phyloP scores from a whole-genome alignment of 495 filamentous ascomycete species.

The Aspergillus conjunctus region DNA sequence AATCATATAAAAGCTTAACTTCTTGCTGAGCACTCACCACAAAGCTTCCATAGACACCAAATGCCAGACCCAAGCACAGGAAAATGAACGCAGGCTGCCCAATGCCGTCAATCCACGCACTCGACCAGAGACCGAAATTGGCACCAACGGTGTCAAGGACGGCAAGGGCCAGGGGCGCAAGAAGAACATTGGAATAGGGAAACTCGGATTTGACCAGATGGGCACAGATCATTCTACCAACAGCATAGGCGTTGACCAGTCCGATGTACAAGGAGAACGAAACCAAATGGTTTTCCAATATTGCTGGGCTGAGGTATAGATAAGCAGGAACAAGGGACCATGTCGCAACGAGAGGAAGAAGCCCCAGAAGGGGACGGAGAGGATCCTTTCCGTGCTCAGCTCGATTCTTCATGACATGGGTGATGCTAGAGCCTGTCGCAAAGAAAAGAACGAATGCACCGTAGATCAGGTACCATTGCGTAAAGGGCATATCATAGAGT shows the following conservation, averaged over 20 bases:
- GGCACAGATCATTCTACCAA: constrained; percentile 92
- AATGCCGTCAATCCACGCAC: constrained; percentile 67
- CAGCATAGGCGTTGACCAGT: constrained; percentile 87
- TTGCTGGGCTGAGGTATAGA: constrained; percentile 78
- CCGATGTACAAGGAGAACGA: constrained; percentile 87
- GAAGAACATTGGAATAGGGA: constrained; percentile 81
- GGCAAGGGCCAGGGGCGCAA: constrained; percentile 67
- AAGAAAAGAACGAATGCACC: constrained; percentile 79
- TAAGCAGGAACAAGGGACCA: constrained; percentile 79
- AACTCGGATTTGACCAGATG: constrained; percentile 84
- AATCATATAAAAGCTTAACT: background rate
- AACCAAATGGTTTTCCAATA: constrained; percentile 78
- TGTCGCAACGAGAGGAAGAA: constrained; percentile 72
- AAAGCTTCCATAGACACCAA: constrained; percentile 94
- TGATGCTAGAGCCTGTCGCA: constrained; percentile 71
- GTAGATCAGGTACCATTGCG: constrained; percentile 92
- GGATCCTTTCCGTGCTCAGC: constrained; percentile 69
- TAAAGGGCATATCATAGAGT: constrained; percentile 79
- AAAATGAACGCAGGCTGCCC: constrained; percentile 89
- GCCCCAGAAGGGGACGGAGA: constrained; percentile 72
- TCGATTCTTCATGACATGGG: constrained; percentile 81
- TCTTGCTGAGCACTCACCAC: constrained; percentile 56
- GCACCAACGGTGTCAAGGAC: constrained; percentile 80
- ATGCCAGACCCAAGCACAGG: constrained; percentile 71
- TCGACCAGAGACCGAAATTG: constrained; percentile 73